Evolutionary conservation across 2,329 filamentous ascomycete species (phyloP).

Genomic region (Talaromyces sp.): DNA sequence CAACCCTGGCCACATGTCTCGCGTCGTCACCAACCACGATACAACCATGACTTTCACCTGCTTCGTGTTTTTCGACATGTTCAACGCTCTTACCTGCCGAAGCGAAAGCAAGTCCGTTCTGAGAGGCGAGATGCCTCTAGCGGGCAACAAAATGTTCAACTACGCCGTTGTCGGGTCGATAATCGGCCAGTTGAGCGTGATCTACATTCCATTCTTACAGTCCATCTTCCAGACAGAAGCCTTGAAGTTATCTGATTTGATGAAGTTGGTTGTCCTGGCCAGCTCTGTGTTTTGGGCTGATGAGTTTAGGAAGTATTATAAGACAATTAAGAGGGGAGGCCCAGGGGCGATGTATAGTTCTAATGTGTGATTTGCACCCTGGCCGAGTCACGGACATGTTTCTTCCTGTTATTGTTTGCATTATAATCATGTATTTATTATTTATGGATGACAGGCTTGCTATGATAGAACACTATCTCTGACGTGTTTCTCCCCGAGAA

Average conservation of each 20-base stretch:
- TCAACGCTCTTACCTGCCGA: constrained; percentile 91
- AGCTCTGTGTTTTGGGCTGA: constrained; percentile 95
- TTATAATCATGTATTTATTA: constrained; percentile 4
- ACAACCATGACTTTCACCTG: constrained; percentile 99
- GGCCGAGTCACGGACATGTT: not conserved
- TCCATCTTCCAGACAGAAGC: constrained; percentile 94
- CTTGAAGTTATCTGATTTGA: constrained; percentile 67
- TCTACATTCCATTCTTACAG: constrained; percentile 92
- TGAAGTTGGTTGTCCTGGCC: constrained; percentile 68
- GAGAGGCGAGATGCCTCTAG: constrained; percentile 75
- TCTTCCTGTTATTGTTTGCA: not conserved
- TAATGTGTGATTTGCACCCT: constrained; percentile 34
- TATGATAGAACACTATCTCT: not conserved
- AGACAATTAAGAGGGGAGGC: constrained; percentile 29
- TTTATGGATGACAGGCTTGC: not conserved
- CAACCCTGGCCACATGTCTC: constrained; percentile 37
- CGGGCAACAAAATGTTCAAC: constrained; percentile 91
- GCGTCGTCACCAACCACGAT: constrained; percentile 81
- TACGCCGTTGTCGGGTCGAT: constrained; percentile 86
- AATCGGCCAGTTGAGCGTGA: constrained; percentile 80
- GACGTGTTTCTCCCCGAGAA: no score
- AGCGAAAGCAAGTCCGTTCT: constrained; percentile 87
- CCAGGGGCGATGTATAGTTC: constrained; percentile 40
- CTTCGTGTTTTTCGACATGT: constrained; percentile 99
- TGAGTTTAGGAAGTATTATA: constrained; percentile 73